These are phyloP conservation scores for Prunus armeniaca DNA, from an alignment of 306 rosid species.

Conservation along the genomic window DNA sequence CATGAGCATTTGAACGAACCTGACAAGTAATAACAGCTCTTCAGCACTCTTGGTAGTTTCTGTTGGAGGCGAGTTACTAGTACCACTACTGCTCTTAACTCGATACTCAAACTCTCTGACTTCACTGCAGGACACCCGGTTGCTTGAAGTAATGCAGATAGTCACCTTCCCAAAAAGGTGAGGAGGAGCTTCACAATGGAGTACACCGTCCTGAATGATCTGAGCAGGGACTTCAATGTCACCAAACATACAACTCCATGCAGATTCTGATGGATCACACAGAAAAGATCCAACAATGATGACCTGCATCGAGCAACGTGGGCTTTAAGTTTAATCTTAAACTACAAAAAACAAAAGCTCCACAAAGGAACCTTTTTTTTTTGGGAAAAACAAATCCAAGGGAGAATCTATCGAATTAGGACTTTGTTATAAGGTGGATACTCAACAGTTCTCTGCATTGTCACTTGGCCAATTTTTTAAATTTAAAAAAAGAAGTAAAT, in stretches of 20 bases:
- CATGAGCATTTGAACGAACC: slow-evolving; percentile 70
- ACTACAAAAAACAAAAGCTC: background rate
- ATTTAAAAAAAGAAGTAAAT: background rate
- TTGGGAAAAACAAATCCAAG: background rate
- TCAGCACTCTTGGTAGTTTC: slow-evolving; percentile 60
- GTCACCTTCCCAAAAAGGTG: slow-evolving; percentile 67
- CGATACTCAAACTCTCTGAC: slow-evolving; percentile 80
- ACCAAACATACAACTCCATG: slow-evolving; percentile 94
- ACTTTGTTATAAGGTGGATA: background rate
- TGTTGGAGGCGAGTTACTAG: slow-evolving; percentile 39
- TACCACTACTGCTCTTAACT: slow-evolving; percentile 34
- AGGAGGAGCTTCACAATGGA: slow-evolving; percentile 81
- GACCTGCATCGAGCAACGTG: slow-evolving; percentile 49
- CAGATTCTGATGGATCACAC: slow-evolving; percentile 55
- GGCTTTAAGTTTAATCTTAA: slow-evolving; percentile 21
- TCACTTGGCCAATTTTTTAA: too few species aligned
- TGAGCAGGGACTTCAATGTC: slow-evolving; percentile 73
- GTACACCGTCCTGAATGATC: slow-evolving; percentile 80
- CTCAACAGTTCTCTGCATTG: background rate
- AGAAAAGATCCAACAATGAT: slow-evolving; percentile 83
- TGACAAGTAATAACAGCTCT: slow-evolving; percentile 82
- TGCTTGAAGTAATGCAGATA: slow-evolving; percentile 77
- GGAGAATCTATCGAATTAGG: background rate
- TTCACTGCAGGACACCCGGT: slow-evolving; percentile 86
- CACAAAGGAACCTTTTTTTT: background rate